Evolutionary conservation across 495 filamentous ascomycete genomes (phyloP), one percentile per base, ranked within the genome.

Genomic region (Penicillium parvum): DNA sequence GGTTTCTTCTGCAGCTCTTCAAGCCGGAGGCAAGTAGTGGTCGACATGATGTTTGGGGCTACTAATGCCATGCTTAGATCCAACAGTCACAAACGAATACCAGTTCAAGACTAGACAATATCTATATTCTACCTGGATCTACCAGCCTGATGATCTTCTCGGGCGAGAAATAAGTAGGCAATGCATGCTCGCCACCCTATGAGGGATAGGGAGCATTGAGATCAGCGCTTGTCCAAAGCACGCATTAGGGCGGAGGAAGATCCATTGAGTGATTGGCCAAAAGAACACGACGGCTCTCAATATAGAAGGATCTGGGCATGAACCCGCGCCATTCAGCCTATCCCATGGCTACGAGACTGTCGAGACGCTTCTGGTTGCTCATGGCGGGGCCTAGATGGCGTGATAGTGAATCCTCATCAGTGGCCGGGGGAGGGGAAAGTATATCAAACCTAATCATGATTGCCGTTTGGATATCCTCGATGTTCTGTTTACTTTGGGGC

Each of bases 321-420:
- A 10, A 33, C 42, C 40, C 45, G 32, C 40, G 40, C 27, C 30
- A 35, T 46, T 8, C 30, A 25, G 28, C 36, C 34, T 26, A 43
- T 50, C 43, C 32, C 19, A 21, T 45, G 22, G 33, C 15, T n/a
- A 17, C 26, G 27, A 36, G 32, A 22, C 12, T 20, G 18, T 34
- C 32, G 12, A 32, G 40, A 30, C 19, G 11, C 32, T 44, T 29
- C 8, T 22, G 38, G 61, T 69, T 64, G 64, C 60, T 53, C 55
- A 66, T 60, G 50, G 64, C 62, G 66, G 66, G 62, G 64, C 49
- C 41, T 10, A 21, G 29, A 69, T 69, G 62, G 52, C 64, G 66
- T 68, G 66, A 62, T 65, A 38, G 27, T 25, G 29, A 35, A 5
- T 20, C 29, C 30, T 47, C 28, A 25, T 44, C 43, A 30, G 42